Percentiles rank a stretch among this genome's conserved stretches.
phyloP scores from a whole-genome alignment of 1,139 yeast species.

The Magnusiomyces clavatus region DNA sequence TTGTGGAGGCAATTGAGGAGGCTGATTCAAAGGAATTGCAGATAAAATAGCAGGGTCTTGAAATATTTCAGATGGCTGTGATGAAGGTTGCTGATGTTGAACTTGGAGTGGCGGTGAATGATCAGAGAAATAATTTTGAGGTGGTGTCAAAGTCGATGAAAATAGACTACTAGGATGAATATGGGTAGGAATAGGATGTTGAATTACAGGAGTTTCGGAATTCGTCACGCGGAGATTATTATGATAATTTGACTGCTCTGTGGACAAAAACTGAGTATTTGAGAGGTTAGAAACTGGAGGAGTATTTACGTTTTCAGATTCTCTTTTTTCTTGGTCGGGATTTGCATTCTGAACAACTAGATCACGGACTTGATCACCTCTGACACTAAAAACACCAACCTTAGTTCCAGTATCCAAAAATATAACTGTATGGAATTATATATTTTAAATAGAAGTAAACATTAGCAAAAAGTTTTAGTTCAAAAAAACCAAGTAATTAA shows the following conservation, averaged over 20 bases:
- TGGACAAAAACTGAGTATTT: conserved; percentile 5
- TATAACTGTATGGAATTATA: conserved; percentile 15
- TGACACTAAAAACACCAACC: conserved; percentile 14
- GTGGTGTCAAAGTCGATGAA: background rate
- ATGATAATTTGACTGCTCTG: conserved; percentile 1
- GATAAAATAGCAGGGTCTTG: conserved; percentile 28
- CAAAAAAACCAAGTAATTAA: background rate
- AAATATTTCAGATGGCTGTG: conserved; percentile 4
- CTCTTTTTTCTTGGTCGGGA: background rate
- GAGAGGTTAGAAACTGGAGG: conserved; percentile 8
- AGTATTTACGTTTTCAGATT: conserved; percentile 4
- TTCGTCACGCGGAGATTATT: conserved; percentile 3
- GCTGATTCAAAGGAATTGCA: conserved; percentile 16
- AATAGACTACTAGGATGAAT: background rate
- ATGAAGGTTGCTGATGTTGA: background rate
- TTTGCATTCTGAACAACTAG: background rate
- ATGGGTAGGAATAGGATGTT: conserved; percentile 5
- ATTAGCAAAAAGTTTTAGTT: conserved; percentile 8
- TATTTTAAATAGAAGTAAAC: background rate
- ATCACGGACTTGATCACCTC: conserved; percentile 4
- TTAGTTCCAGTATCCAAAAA: conserved; percentile 20
- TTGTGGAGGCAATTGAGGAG: conserved; percentile 13
- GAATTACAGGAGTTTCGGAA: conserved; percentile 1
- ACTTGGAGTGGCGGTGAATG: background rate
- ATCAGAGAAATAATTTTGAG: background rate